Evolutionary conservation across 2,329 filamentous ascomycete species (phyloP).

Genomic region (Xylaria sp.): DNA sequence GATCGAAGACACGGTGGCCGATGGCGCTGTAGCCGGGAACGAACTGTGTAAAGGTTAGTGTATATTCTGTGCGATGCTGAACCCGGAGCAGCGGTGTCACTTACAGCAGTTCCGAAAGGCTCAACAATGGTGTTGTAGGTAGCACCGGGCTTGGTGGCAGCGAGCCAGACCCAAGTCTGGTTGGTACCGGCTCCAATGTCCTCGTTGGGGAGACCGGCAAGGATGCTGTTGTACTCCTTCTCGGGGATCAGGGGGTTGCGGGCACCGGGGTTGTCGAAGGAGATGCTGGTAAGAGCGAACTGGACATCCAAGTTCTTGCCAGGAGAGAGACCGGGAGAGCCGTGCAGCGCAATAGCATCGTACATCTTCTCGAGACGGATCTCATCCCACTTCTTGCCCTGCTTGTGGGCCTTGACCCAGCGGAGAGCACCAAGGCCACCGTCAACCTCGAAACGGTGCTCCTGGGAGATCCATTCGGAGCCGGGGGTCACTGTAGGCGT

Average conservation of each 20-base stretch:
- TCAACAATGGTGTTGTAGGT: constrained; percentile 27
- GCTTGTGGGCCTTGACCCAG: constrained; percentile 22
- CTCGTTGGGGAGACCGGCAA: not conserved
- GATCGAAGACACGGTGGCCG: constrained; percentile 25
- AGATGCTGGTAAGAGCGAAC: constrained; percentile 18
- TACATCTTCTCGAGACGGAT: constrained; percentile 22
- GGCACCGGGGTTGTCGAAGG: constrained; percentile 22
- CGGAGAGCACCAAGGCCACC: constrained; percentile 21
- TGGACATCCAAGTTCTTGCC: constrained; percentile 22
- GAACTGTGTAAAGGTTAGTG: constrained; percentile 14
- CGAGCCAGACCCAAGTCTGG: constrained; percentile 28
- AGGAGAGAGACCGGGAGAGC: constrained; percentile 8
- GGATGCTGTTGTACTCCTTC: constrained; percentile 16
- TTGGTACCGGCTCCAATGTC: constrained; percentile 25
- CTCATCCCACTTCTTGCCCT: constrained; percentile 17
- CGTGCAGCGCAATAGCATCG: constrained; percentile 24
- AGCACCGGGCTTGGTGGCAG: constrained; percentile 21
- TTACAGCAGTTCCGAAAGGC: constrained; percentile 25
- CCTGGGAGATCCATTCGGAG: constrained; percentile 23
- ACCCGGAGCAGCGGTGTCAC: not conserved
- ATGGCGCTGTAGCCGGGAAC: constrained; percentile 23
- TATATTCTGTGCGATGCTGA: not conserved
- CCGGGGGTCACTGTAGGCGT: constrained; percentile 19
- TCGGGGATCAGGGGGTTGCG: constrained; percentile 14
- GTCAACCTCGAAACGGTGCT: constrained; percentile 28